phyloP scores from a whole-genome alignment of 129 eudicot species.

The Solidago caesia region DNA sequence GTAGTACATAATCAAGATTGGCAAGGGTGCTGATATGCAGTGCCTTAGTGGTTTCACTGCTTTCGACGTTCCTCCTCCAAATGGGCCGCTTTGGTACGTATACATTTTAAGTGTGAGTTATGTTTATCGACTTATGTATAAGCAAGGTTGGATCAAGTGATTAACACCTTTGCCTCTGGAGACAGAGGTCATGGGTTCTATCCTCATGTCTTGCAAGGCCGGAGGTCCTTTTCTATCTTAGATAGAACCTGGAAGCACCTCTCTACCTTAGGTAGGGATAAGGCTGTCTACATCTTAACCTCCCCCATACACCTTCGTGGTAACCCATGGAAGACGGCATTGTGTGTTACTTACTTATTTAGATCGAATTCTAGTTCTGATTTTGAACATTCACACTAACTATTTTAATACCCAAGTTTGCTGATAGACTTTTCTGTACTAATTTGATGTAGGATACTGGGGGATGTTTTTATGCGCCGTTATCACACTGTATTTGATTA shows the following conservation, averaged over 20 bases:
- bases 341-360: too few species aligned
- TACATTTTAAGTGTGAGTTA: background rate
- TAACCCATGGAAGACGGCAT: too few species aligned
- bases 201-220: too few species aligned
- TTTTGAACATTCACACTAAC: background rate
- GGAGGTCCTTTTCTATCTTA: too few species aligned
- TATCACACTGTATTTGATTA: constrained; percentile 83
- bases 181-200: too few species aligned
- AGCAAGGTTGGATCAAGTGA: too few species aligned
- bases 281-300: too few species aligned
- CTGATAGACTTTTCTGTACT: background rate
- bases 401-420: background rate
- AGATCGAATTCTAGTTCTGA: background rate
- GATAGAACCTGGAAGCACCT: too few species aligned
- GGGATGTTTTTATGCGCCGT: constrained; percentile 89
- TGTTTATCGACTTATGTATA: too few species aligned
- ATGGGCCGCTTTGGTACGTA: constrained; percentile 50
- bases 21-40: constrained; percentile 29
- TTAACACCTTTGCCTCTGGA: too few species aligned
- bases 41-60: constrained; percentile 53
- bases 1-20: constrained; percentile 46
- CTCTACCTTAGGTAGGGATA: too few species aligned
- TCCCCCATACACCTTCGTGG: too few species aligned
- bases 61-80: constrained; percentile 46
- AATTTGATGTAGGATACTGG: constrained; percentile 72